Percentiles rank a stretch among this genome's conserved stretches.
Evolutionary conservation across 345 rosid species (phyloP).

Genomic region (Aurinia saxatilis): DNA sequence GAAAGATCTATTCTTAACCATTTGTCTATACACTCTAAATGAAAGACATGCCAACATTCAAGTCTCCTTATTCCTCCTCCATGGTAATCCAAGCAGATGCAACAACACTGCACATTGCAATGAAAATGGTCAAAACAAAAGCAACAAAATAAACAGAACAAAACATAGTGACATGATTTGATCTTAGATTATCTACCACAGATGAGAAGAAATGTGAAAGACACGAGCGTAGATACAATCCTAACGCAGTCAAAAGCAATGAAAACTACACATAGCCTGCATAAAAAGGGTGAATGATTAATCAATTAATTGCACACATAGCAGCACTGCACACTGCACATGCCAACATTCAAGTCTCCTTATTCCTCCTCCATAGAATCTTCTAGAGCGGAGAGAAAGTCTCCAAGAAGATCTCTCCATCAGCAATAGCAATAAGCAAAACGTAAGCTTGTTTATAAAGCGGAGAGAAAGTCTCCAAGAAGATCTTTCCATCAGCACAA

Average conservation of each 20-base stretch:
- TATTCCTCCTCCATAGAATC: background rate
- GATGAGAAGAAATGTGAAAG: too few species aligned
- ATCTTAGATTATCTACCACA: too few species aligned
- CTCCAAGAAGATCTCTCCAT: too few species aligned
- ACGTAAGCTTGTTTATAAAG: constrained; percentile 94
- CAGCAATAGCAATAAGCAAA: constrained; percentile 93
- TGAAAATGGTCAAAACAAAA: background rate
- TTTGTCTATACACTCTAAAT: constrained; percentile 1
- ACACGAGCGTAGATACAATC: too few species aligned
- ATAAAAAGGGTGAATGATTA: background rate
- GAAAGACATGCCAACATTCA: constrained; percentile 2
- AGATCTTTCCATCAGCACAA: too few species aligned
- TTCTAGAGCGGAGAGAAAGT: too few species aligned
- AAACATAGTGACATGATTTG: too few species aligned
- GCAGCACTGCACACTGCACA: too few species aligned
- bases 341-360: constrained; percentile 9
- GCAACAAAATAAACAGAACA: too few species aligned
- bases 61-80: background rate
- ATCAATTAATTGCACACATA: too few species aligned
- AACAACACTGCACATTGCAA: constrained; percentile 1
- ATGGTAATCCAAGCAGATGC: constrained; percentile 5
- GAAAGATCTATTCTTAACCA: background rate
- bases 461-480: constrained; percentile 76
- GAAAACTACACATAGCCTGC: constrained; percentile 7
- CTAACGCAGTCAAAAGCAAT: constrained; percentile 13